A percentile compares a stretch with the other conserved stretches of the same genome.
These are phyloP conservation scores for Trichoderma reesei DNA, from an alignment of 495 filamentous ascomycete species.

Conservation along the genomic window DNA sequence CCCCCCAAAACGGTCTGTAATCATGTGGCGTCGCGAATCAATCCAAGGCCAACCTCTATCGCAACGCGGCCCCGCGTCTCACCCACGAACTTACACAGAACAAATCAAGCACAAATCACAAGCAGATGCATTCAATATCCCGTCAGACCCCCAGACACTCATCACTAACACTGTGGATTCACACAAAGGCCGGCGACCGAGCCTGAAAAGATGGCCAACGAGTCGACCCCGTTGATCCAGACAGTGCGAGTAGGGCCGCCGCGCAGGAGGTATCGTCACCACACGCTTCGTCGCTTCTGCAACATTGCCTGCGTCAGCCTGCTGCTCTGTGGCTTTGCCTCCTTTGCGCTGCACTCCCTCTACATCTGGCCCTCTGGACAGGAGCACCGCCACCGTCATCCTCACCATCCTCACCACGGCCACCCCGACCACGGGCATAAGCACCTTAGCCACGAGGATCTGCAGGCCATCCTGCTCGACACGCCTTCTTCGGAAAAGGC, in stretches of 20 bases:
- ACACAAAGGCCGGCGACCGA: not conserved
- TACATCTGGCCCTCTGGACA: conserved; percentile 29
- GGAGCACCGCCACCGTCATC: conserved; percentile 28
- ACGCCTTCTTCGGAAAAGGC: conserved; percentile 61
- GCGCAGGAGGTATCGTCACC: conserved; percentile 59
- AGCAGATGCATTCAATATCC: too few relatives aligned
- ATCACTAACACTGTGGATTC: not conserved
- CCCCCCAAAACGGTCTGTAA: not conserved
- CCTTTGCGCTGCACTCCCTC: conserved; percentile 51
- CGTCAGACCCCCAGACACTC: too few relatives aligned
- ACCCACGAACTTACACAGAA: not conserved
- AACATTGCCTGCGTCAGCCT: conserved; percentile 48
- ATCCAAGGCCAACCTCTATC: not conserved
- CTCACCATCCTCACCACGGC: conserved; percentile 32
- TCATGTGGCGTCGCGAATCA: not conserved
- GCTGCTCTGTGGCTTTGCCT: conserved; percentile 46
- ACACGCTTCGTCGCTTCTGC: conserved; percentile 60
- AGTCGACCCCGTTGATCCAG: conserved; percentile 52
- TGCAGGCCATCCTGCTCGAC: conserved; percentile 58
- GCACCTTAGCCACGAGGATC: conserved; percentile 49
- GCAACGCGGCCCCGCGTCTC: not conserved
- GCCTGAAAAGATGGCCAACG: conserved; percentile 36
- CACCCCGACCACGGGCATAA: conserved; percentile 33
- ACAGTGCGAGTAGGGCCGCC: conserved; percentile 42
- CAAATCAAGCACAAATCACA: not conserved